Conservation (phyloP, 495 filamentous ascomycete species). For the Neurospora sp. region DNA sequence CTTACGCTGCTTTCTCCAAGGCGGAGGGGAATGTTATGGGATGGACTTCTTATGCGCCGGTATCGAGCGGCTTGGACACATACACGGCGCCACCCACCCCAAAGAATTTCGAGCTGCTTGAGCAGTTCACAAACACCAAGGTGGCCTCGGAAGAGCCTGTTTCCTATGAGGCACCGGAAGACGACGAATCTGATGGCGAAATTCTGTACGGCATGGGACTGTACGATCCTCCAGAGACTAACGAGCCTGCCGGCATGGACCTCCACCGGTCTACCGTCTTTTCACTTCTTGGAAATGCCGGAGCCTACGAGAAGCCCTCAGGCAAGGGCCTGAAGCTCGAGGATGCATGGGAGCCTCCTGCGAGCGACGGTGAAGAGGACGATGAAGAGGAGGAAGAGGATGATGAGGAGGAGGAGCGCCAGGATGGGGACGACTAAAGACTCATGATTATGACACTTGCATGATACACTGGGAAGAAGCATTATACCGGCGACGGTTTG, state of each 20-base stretch:
- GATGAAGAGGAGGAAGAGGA: constrained; percentile 38
- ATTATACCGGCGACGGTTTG: not conserved
- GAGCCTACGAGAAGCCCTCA: constrained; percentile 23
- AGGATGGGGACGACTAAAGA: constrained; percentile 8
- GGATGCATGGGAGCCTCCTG: constrained; percentile 70
- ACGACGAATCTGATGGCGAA: constrained; percentile 43
- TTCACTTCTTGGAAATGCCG: constrained; percentile 33
- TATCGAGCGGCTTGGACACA: constrained; percentile 22
- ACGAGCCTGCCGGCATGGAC: constrained; percentile 20
- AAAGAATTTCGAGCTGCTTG: constrained; percentile 34
- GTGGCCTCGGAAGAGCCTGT: constrained; percentile 35
- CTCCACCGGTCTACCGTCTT: constrained; percentile 40
- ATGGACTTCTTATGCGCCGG: constrained; percentile 29
- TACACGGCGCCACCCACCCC: constrained; percentile 50
- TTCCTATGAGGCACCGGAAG: constrained; percentile 32
- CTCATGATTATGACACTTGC: not conserved
- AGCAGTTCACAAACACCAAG: constrained; percentile 21
- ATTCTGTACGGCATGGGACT: constrained; percentile 78
- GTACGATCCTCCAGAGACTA: constrained; percentile 56
- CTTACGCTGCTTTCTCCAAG: constrained; percentile 11
- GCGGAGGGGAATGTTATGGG: constrained; percentile 13
- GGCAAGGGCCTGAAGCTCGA: constrained; percentile 76
- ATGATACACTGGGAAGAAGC: not conserved
- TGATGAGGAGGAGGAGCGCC: constrained; percentile 19
- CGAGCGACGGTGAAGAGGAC: constrained; percentile 47